Base-by-base conservation (phyloP, 163 green algal genomes). In the Trebouxiophyceae sp. region DNA sequence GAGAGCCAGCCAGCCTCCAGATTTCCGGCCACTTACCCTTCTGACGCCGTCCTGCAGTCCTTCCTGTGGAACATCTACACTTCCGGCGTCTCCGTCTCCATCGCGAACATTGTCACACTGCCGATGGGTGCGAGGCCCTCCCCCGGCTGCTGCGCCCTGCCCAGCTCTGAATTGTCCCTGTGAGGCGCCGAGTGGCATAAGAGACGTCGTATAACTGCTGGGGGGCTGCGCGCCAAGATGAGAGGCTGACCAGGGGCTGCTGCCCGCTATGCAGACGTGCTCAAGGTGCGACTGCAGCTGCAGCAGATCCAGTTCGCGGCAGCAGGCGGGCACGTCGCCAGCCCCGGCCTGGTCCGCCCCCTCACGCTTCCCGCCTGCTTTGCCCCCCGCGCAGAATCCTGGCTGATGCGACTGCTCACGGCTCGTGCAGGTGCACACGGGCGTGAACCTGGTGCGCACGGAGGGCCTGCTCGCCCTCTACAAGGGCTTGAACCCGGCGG, bases 211-310 rank as follows among this genome's bases (percentile, higher is more conserved):
- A n/a, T n/a, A n/a, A n/a, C n/a, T n/a, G n/a, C n/a, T n/a, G n/a
- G n/a, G n/a, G n/a, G n/a, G n/a, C n/a, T n/a, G n/a, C n/a, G n/a
- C n/a, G n/a, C n/a, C n/a, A n/a, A n/a, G n/a, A n/a, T n/a, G n/a
- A n/a, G n/a, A n/a, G n/a, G n/a, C n/a, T n/a, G n/a, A n/a, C n/a
- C n/a, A n/a, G n/a, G n/a, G n/a, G n/a, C n/a, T n/a, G n/a, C n/a
- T n/a, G n/a, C n/a, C n/a, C 16, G 39, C 12, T 57, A 19, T 69
- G 55, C 68, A 82, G 87, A 95, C 61, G 87, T 95, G 1, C 74
- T 92, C 7, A 95, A 95, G 62, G 84, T 95, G 19, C 64, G 87
- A 27, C 79, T 92, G 45, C 87, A 95, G 71, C 66, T 91, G 12
- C 65, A 72, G 56, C 22, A 50, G 16, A 57, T 68, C 6, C 34